A percentile compares a stretch with the other conserved stretches of the same genome.
phyloP scores from a whole-genome alignment of 768 basidiomycete genomes.

The Naganishia randhawae region DNA sequence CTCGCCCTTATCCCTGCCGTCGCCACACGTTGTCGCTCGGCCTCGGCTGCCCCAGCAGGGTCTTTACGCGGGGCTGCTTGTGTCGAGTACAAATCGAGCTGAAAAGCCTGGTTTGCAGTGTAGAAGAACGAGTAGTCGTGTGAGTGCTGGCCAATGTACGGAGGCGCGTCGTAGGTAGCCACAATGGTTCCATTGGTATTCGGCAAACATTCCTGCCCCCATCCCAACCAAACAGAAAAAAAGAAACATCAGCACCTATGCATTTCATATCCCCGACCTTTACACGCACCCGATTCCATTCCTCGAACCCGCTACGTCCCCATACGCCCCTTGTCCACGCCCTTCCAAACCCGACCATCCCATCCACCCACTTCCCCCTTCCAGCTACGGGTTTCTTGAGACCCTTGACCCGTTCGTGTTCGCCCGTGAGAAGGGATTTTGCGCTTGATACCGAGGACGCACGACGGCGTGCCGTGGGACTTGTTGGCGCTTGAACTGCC shows the following conservation, averaged over 20 bases:
- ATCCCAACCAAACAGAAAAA: no score
- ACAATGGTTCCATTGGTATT: conserved; percentile 43
- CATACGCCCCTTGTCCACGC: conserved; percentile 25
- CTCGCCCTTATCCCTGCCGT: conserved; percentile 33
- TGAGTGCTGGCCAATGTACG: conserved; percentile 49
- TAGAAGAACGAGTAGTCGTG: conserved; percentile 67
- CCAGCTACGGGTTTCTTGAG: conserved; percentile 15
- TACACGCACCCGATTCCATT: conserved; percentile 28
- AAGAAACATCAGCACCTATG: neutral
- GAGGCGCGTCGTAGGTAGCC: conserved; percentile 43
- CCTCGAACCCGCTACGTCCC: conserved; percentile 29
- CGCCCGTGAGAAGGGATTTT: conserved; percentile 1
- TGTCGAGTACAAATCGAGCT: conserved; percentile 70
- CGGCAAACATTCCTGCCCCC: conserved; percentile 22
- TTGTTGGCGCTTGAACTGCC: neutral
- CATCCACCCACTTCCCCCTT: conserved; percentile 25
- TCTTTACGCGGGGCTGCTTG: conserved; percentile 53
- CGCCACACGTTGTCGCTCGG: conserved; percentile 10
- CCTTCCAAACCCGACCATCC: conserved; percentile 20
- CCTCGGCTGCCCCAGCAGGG: conserved; percentile 46
- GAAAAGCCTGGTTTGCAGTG: conserved; percentile 81
- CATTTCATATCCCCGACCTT: neutral
- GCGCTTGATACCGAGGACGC: conserved; percentile 18
- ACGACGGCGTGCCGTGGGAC: conserved; percentile 10
- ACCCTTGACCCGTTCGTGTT: conserved; percentile 14